Evolutionary conservation across 164 flowering plant genomes (phyloP).

Genomic region (Aristolochia californica): DNA sequence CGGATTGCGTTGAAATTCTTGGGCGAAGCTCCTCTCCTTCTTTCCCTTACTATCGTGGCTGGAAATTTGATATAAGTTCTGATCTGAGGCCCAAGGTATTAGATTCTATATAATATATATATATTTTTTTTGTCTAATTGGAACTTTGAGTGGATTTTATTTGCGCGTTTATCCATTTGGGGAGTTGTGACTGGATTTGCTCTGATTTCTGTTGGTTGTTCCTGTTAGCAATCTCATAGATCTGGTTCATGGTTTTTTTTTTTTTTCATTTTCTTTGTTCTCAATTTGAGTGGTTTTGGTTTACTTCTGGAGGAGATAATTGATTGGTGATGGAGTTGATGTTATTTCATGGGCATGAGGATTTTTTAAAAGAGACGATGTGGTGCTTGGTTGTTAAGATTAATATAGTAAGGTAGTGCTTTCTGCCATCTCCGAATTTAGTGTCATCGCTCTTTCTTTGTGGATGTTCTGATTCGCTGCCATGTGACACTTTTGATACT

Average conservation of each 20-base stretch:
- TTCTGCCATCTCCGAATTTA: too few relatives aligned
- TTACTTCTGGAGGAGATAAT: too few relatives aligned
- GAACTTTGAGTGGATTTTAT: not conserved
- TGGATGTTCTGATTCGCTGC: too few relatives aligned
- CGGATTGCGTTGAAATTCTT: conserved; percentile 34
- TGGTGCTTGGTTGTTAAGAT: too few relatives aligned
- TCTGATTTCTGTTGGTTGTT: not conserved
- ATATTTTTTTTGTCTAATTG: not conserved
- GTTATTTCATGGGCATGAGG: too few relatives aligned
- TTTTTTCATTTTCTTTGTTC: not conserved
- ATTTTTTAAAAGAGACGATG: not conserved
- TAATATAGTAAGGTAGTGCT: not conserved
- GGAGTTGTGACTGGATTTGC: not conserved
- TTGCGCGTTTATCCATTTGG: not conserved
- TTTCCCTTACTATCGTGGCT: conserved; percentile 58
- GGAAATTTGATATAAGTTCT: conserved; percentile 40
- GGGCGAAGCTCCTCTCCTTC: conserved; percentile 31
- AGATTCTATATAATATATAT: not conserved
- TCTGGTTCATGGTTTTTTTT: not conserved
- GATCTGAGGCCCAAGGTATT: conserved; percentile 72
- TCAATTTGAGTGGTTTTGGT: not conserved
- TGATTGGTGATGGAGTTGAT: too few relatives aligned
- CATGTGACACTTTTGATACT: too few relatives aligned
- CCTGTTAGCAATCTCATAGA: not conserved
- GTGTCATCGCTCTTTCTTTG: too few relatives aligned